Percentiles rank a stretch among this genome's conserved stretches.
phyloP scores from a whole-genome alignment of 441 rosid species.

The Eutrema salsugineum region DNA sequence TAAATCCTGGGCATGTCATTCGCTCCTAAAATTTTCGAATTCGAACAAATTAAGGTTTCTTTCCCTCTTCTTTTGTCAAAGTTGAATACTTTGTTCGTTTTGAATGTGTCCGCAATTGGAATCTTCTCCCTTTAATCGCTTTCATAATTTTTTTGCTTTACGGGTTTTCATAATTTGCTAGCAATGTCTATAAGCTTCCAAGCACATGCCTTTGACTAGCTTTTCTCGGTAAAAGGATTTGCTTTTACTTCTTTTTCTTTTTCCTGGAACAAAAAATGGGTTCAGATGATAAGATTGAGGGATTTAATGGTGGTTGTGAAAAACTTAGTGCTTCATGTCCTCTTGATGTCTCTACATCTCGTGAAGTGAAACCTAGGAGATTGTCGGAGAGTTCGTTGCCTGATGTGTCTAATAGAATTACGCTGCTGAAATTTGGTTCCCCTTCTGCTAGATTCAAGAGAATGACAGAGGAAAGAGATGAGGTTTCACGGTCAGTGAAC shows the following conservation, averaged over 20 bases:
- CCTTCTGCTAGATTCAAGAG: constrained; percentile 57
- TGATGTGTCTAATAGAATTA: constrained; percentile 24
- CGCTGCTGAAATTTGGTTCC: constrained; percentile 47
- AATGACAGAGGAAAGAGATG: constrained; percentile 59
- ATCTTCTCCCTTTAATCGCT: constrained; percentile 9
- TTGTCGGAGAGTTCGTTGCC: constrained; percentile 18
- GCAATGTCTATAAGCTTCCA: constrained; percentile 10
- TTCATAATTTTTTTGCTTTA: constrained; percentile 10
- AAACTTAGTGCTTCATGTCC: constrained; percentile 28
- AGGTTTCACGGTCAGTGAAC: constrained; percentile 48
- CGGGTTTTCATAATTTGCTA: background rate
- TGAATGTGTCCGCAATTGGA: background rate
- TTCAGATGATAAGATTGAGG: constrained; percentile 40
- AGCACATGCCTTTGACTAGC: constrained; percentile 25
- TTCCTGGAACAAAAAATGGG: constrained; percentile 34
- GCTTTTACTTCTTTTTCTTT: background rate
- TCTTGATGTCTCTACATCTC: constrained; percentile 37
- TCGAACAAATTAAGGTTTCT: background rate
- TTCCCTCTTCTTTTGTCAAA: background rate
- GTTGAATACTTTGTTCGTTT: constrained; percentile 17
- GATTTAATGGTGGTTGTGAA: constrained; percentile 19
- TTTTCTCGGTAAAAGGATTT: constrained; percentile 20
- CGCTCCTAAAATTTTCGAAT: background rate
- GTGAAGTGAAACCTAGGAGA: constrained; percentile 26
- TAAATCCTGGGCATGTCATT: background rate